Evolutionary conservation across 1,139 yeast genomes (phyloP).

Genomic region (Zygotorulaspora mrakii): DNA sequence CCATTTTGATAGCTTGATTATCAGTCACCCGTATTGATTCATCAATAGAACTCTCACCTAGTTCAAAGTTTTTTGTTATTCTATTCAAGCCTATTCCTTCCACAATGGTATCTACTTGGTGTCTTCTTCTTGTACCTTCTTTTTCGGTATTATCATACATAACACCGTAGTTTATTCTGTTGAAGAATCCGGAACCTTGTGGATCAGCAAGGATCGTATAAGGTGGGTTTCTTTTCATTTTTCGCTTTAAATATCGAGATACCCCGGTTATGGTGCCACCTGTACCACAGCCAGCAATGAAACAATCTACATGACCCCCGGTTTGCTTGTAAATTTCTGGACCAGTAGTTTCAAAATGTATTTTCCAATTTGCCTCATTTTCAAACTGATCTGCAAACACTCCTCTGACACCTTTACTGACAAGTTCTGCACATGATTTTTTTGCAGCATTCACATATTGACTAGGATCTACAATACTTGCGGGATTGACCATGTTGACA

Average conservation of each 20-base stretch:
- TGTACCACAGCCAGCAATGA: conserved; percentile 70
- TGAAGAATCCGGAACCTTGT: conserved; percentile 88
- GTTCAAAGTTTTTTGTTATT: conserved; percentile 72
- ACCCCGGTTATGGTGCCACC: conserved; percentile 67
- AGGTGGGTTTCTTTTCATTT: conserved; percentile 36
- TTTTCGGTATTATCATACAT: conserved; percentile 87
- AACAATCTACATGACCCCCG: conserved; percentile 60
- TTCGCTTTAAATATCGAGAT: conserved; percentile 62
- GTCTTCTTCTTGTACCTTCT: conserved; percentile 92
- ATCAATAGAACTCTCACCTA: conserved; percentile 68
- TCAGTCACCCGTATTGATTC: conserved; percentile 79
- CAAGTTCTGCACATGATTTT: conserved; percentile 54
- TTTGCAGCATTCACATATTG: conserved; percentile 92
- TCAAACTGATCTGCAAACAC: conserved; percentile 95
- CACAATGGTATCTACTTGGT: conserved; percentile 90
- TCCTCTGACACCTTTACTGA: conserved; percentile 40
- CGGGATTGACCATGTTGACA: conserved; percentile 88
- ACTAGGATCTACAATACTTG: conserved; percentile 87
- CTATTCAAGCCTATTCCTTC: conserved; percentile 94
- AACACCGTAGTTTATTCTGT: conserved; percentile 82
- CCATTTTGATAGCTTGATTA: conserved; percentile 81
- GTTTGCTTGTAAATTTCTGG: conserved; percentile 82
- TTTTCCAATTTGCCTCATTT: conserved; percentile 83
- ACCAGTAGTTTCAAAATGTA: conserved; percentile 80
- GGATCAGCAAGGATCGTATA: conserved; percentile 80